phyloP scores from a whole-genome alignment of 2,329 filamentous ascomycete genomes.

The Polytolypa hystricis region DNA sequence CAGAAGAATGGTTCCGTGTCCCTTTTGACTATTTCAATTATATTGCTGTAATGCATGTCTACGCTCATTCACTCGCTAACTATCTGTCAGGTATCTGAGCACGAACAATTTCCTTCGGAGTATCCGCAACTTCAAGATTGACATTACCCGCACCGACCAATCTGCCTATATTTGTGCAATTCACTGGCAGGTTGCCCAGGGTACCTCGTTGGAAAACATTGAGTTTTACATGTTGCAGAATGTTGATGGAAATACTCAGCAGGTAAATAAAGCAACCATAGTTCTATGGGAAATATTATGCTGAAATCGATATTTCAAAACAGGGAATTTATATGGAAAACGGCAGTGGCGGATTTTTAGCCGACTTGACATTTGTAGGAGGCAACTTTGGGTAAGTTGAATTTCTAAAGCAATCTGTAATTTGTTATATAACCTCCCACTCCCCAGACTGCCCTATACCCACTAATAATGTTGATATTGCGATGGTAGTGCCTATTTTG shows the following conservation, averaged over 20 bases:
- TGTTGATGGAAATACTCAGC: conserved; percentile 19
- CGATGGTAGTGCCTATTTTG: no score
- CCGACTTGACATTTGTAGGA: conserved; percentile 48
- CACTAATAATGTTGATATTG: no score
- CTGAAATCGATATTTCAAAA: no score
- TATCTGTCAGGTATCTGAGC: conserved; percentile 61
- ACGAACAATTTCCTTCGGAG: conserved; percentile 65
- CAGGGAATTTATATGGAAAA: conserved; percentile 21
- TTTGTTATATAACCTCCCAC: not conserved
- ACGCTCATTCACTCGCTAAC: no score
- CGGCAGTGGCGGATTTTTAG: conserved; percentile 47
- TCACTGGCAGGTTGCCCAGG: conserved; percentile 67
- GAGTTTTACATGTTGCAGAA: conserved; percentile 55
- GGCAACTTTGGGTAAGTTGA: conserved; percentile 40
- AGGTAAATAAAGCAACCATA: conserved; percentile 9
- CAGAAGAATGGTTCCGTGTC: conserved; percentile 55
- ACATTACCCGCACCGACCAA: conserved; percentile 39
- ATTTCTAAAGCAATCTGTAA: not conserved
- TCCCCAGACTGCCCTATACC: no score
- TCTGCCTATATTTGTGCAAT: conserved; percentile 30
- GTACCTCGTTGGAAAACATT: conserved; percentile 61
- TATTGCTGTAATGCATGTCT: no score
- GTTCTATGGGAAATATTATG: no score
- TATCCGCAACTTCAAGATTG: conserved; percentile 63
- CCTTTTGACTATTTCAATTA: no score